Percentiles rank a stretch among this genome's conserved stretches.
Evolutionary conservation across 140 eudicot species (phyloP).

Genomic region (Senecio squalidus): DNA sequence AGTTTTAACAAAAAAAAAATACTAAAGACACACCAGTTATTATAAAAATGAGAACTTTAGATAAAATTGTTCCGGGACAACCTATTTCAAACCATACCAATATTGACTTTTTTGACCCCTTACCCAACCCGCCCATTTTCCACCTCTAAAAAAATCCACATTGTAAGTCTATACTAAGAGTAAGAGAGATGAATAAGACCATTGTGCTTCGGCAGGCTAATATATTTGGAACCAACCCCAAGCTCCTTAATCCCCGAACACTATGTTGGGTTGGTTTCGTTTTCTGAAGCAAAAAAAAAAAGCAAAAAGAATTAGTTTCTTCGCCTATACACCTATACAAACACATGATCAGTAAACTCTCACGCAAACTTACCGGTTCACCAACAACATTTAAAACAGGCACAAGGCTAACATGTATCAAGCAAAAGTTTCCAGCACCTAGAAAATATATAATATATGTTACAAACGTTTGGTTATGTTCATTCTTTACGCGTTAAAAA

Average conservation of each 20-base stretch:
- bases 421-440: constrained; percentile 93
- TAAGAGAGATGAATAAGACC: constrained; percentile 35
- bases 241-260: constrained; percentile 80
- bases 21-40: background rate
- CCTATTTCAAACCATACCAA: no score
- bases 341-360: background rate
- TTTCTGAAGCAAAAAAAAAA: constrained; percentile 47
- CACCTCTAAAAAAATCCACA: no score
- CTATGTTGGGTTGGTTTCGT: constrained; percentile 99
- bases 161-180: no score
- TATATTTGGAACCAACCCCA: constrained; percentile 73
- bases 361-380: constrained; percentile 66
- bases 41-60: no score
- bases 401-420: constrained; percentile 95
- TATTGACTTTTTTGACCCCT: no score
- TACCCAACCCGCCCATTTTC: no score
- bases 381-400: constrained; percentile 96
- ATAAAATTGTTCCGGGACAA: no score
- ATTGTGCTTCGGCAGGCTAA: constrained; percentile 91
- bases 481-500: background rate
- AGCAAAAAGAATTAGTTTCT: background rate
- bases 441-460: constrained; percentile 8
- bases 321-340: background rate
- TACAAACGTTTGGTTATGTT: background rate
- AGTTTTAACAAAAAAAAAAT: background rate